Conservation (phyloP, 176 grass and related monocot genomes). For the Rhipidocladum racemiflorum region DNA sequence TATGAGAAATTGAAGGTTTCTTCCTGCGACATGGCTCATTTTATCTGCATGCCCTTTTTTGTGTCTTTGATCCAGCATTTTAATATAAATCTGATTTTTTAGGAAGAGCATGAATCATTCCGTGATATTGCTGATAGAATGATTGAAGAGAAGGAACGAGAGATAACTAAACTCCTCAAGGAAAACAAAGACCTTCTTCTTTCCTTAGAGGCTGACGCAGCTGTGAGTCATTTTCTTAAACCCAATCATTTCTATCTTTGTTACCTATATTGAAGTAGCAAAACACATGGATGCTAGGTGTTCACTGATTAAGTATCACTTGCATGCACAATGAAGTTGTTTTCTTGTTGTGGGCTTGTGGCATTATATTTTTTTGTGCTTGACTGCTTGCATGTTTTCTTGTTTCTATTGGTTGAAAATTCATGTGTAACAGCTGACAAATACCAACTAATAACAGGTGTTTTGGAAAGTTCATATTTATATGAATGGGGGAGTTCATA, state of each 20-base stretch:
- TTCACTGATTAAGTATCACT: not conserved
- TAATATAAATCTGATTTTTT: conserved; percentile 22
- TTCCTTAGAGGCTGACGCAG: conserved; percentile 62
- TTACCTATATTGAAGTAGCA: conserved; percentile 1
- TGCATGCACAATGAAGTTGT: not conserved
- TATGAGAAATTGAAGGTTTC: conserved; percentile 91
- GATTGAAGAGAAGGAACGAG: conserved; percentile 87
- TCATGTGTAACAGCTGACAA: conserved; percentile 14
- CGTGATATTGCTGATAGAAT: conserved; percentile 91
- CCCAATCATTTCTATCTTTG: conserved; percentile 15
- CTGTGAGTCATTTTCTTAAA: conserved; percentile 38
- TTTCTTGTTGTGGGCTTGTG: not conserved
- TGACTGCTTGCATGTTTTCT: not conserved
- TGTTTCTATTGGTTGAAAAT: not conserved
- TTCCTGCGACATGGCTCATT: conserved; percentile 21
- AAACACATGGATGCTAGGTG: not conserved
- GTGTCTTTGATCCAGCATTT: conserved; percentile 30
- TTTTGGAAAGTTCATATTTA: too few species aligned
- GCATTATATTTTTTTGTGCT: not conserved
- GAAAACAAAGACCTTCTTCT: conserved; percentile 76
- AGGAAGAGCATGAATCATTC: conserved; percentile 95
- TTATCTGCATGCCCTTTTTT: conserved; percentile 4
- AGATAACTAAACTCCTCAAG: conserved; percentile 67
- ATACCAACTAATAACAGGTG: not conserved
- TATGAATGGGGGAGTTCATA: not conserved